Conservation (phyloP, 1,284 basidiomycete genomes). For the Heterobasidion annosum region DNA sequence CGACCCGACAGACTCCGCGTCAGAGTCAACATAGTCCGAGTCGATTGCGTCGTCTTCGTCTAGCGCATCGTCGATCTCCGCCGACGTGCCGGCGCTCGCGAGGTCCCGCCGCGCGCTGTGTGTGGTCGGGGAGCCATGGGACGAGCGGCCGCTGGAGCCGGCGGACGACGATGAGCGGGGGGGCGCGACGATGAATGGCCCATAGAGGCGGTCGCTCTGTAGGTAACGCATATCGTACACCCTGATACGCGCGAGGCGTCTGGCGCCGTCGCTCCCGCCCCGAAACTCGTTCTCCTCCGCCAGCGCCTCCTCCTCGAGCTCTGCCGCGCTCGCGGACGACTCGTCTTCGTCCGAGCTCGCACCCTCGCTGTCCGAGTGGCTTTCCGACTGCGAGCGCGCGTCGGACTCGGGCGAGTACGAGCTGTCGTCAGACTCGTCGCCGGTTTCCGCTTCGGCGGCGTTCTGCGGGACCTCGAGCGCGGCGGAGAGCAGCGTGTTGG, state of each 20-base stretch:
- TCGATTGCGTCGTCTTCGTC: conserved; percentile 9
- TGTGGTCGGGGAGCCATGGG: no score
- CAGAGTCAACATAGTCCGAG: neutral
- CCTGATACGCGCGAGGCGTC: conserved; percentile 29
- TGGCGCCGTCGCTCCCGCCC: conserved; percentile 14
- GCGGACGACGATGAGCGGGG: no score
- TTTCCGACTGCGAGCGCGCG: neutral
- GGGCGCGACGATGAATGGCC: conserved; percentile 29
- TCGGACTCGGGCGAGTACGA: neutral
- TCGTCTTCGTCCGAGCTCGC: neutral
- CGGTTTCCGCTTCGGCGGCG: neutral
- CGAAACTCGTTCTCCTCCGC: conserved; percentile 1
- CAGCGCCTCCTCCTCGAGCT: neutral
- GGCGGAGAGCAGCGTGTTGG: neutral
- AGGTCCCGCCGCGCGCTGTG: no score
- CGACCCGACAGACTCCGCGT: neutral
- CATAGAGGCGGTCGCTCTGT: conserved; percentile 30
- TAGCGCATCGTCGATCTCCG: conserved; percentile 5
- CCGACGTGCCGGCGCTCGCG: neutral
- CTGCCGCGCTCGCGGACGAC: neutral
- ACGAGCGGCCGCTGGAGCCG: no score
- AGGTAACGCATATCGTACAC: conserved; percentile 42
- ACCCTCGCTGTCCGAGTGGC: neutral
- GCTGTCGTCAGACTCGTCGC: neutral
- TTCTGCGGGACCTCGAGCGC: neutral